Evolutionary conservation across 2,329 filamentous ascomycete species (phyloP).

Genomic region (Herpomyces periplanetae): DNA sequence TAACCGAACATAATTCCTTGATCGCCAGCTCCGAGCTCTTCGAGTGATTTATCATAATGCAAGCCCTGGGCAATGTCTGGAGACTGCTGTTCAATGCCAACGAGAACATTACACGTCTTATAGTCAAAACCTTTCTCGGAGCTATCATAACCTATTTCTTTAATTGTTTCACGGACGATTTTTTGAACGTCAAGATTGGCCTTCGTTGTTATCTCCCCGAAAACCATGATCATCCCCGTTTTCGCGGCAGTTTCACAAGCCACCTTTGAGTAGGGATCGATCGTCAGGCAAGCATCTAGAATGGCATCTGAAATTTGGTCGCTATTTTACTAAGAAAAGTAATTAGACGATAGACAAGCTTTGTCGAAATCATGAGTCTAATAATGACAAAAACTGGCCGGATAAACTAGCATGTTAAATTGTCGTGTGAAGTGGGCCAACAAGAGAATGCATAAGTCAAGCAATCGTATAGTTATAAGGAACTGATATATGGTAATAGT

Average conservation of each 20-base stretch:
- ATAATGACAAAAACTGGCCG: constrained; percentile 3
- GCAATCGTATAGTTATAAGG: constrained; percentile 6
- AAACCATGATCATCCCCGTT: constrained; percentile 97
- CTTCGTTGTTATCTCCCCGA: constrained; percentile 81
- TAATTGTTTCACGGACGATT: constrained; percentile 68
- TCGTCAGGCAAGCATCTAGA: constrained; percentile 77
- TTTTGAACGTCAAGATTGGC: constrained; percentile 88
- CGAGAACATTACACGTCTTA: constrained; percentile 95
- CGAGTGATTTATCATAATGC: constrained; percentile 82
- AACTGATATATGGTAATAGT: constrained; percentile 3
- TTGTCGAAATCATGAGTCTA: constrained; percentile 4
- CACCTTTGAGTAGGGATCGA: constrained; percentile 88
- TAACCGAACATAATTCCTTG: constrained; percentile 99
- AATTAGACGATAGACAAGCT: background rate
- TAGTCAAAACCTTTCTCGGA: constrained; percentile 96
- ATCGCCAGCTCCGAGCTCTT: constrained; percentile 92
- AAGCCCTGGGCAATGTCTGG: constrained; percentile 96
- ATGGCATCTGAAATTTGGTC: constrained; percentile 95
- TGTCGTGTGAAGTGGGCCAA: constrained; percentile 3
- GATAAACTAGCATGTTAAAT: constrained; percentile 1
- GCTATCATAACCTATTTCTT: constrained; percentile 93
- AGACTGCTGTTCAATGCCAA: constrained; percentile 96
- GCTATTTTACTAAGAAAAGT: constrained; percentile 7
- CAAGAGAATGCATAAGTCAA: too few species aligned
- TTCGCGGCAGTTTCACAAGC: constrained; percentile 98